Base-by-base conservation (phyloP, 2,329 filamentous ascomycete genomes). In the Ophiostoma angusticollis region DNA sequence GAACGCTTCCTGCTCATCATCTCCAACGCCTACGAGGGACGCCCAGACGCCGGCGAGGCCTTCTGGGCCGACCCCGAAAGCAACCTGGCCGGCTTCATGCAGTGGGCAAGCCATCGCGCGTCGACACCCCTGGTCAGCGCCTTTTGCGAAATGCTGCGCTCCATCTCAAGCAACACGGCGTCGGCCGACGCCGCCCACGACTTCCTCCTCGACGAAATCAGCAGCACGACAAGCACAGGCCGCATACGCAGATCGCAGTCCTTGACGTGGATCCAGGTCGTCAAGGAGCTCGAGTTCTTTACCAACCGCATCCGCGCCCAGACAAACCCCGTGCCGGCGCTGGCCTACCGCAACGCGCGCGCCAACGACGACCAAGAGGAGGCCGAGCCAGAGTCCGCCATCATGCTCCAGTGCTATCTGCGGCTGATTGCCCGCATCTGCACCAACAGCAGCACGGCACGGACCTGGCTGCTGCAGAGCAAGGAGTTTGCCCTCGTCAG, bases 111-210 rank as follows among this genome's bases (percentile, higher is more conserved):
- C 4, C 80, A 85, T 49, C 73, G 91, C 50, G 86, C 93, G 44
- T 94, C 93, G 0, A 95, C 93, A 0, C 91, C 91, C n/a, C 72
- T 94, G 18, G 87, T 93, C 43, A 91, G 85, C 45, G 87, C 89
- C 11, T 98, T 96, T 51, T 98, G 91, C 58, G 89, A 96, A 55
- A 89, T 98, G 78, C 67, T 98, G 13, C 83, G 86, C 52, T 81
- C 87, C 1, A 79, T 98, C 34, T 84, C 91, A 0, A 78, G 80
- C 37, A 85, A 85, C 37, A 75, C 84, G 39, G 74, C 83, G 38
- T 91, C 84, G 50, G 89, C 91, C 21, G 79, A 80, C 39, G 72
- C 82, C 13, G 85, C 89, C 1, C 89, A 98, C 56, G 77, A 78
- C 35, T 98, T 98, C 53, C 65, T 98, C 13, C 69, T 91, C 2